These are phyloP conservation scores for Drosera spatulata DNA, from an alignment of 179 eudicot species.

Conservation along the genomic window DNA sequence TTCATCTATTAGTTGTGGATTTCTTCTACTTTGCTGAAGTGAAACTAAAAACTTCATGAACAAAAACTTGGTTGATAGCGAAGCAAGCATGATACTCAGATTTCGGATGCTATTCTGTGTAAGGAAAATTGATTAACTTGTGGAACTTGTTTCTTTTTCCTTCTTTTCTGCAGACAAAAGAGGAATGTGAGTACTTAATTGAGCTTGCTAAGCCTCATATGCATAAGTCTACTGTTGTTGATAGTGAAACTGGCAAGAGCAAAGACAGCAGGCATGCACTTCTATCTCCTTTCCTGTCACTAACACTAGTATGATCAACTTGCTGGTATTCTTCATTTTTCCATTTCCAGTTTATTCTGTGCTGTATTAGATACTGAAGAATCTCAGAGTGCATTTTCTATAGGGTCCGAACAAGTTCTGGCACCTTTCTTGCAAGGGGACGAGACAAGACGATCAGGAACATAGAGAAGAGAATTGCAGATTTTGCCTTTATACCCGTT, in stretches of 20 bases:
- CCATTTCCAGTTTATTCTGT: background rate
- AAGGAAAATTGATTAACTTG: background rate
- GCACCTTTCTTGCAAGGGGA: constrained; percentile 78
- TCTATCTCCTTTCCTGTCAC: constrained; percentile 3
- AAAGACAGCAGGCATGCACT: constrained; percentile 63
- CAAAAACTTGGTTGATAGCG: background rate
- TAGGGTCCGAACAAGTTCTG: constrained; percentile 94
- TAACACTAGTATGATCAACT: background rate
- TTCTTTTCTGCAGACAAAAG: constrained; percentile 48
- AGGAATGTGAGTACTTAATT: constrained; percentile 84
- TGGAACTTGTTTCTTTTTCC: constrained; percentile 4
- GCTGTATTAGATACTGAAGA: background rate
- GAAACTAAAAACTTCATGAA: too few species aligned
- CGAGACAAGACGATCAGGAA: constrained; percentile 58
- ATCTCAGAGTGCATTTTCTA: constrained; percentile 3
- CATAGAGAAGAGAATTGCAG: constrained; percentile 92
- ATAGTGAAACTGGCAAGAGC: constrained; percentile 67
- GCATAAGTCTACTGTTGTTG: constrained; percentile 86
- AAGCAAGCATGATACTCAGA: background rate
- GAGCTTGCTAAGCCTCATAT: constrained; percentile 76
- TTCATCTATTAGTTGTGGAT: too few species aligned
- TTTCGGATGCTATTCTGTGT: background rate
- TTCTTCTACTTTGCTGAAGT: too few species aligned
- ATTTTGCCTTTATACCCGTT: constrained; percentile 76
- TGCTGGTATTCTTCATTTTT: background rate